Evolutionary conservation across 345 rosid species (phyloP).

Genomic region (Bruguiera gymnorhiza): DNA sequence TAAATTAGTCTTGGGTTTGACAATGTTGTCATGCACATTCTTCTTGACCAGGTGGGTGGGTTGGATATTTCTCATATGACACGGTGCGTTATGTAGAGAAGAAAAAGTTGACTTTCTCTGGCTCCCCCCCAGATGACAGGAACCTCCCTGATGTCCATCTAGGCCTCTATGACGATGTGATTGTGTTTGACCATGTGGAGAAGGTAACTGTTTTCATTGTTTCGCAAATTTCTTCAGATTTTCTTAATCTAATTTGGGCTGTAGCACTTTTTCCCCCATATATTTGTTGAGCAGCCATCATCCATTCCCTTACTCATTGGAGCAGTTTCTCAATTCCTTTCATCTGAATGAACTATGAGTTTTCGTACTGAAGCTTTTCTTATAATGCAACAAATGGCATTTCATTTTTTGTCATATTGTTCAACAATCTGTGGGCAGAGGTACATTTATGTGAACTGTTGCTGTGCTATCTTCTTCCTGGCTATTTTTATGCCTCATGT

Average conservation of each 20-base stretch:
- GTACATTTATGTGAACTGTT: neutral
- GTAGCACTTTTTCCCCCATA: neutral
- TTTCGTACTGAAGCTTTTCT: too few species aligned
- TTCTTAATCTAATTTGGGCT: neutral
- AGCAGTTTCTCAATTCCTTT: too few species aligned
- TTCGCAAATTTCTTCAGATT: neutral
- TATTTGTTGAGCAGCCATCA: neutral
- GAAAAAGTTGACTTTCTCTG: conserved; percentile 73
- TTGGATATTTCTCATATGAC: conserved; percentile 91
- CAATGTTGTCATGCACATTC: neutral
- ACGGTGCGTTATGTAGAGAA: conserved; percentile 85
- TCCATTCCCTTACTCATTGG: neutral
- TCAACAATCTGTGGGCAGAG: neutral
- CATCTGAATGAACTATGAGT: too few species aligned
- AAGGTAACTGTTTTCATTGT: conserved; percentile 46
- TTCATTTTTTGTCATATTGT: neutral
- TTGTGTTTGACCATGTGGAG: conserved; percentile 87
- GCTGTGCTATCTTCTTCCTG: neutral
- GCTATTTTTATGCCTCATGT: neutral
- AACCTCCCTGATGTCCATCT: conserved; percentile 90
- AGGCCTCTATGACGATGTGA: conserved; percentile 84
- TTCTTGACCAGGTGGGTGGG: conserved; percentile 82
- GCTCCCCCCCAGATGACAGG: conserved; percentile 80
- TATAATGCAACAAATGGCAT: too few species aligned
- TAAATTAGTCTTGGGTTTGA: neutral